Evolutionary conservation across 306 rosid genomes (phyloP).

Genomic region (Begonia peltatifolia): DNA sequence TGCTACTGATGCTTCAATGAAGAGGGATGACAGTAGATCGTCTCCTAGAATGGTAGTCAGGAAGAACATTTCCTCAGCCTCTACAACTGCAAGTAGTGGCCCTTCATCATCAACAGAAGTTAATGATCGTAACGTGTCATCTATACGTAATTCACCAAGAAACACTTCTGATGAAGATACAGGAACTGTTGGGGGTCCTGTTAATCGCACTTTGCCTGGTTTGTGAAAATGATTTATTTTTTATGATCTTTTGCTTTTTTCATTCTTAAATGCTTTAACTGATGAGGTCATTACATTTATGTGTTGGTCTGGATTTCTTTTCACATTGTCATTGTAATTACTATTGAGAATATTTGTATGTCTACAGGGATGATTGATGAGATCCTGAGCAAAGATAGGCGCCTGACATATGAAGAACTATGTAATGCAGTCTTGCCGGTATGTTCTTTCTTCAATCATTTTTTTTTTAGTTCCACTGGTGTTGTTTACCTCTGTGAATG

Average conservation of each 20-base stretch:
- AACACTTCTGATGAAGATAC: slow-evolving; percentile 74
- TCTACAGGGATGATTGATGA: slow-evolving; percentile 69
- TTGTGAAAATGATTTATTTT: slow-evolving; percentile 9
- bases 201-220: slow-evolving; percentile 93
- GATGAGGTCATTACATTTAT: too few species aligned
- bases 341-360: neutral
- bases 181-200: slow-evolving; percentile 57
- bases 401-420: slow-evolving; percentile 87
- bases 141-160: slow-evolving; percentile 51
- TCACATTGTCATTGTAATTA: slow-evolving; percentile 1
- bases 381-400: slow-evolving; percentile 89
- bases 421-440: slow-evolving; percentile 92
- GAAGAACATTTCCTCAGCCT: slow-evolving; percentile 33
- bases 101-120: slow-evolving; percentile 57
- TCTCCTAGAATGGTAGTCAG: slow-evolving; percentile 18
- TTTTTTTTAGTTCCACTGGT: slow-evolving; percentile 5
- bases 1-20: slow-evolving; percentile 35
- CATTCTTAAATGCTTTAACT: neutral
- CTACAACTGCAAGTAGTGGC: slow-evolving; percentile 49
- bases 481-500: slow-evolving; percentile 1
- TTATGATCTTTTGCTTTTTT: neutral
- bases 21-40: slow-evolving; percentile 53
- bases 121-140: slow-evolving; percentile 46
- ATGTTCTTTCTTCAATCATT: slow-evolving; percentile 12
- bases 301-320: neutral